phyloP scores from a whole-genome alignment of 2,329 filamentous ascomycete genomes.

The Fusarium sambucinum region DNA sequence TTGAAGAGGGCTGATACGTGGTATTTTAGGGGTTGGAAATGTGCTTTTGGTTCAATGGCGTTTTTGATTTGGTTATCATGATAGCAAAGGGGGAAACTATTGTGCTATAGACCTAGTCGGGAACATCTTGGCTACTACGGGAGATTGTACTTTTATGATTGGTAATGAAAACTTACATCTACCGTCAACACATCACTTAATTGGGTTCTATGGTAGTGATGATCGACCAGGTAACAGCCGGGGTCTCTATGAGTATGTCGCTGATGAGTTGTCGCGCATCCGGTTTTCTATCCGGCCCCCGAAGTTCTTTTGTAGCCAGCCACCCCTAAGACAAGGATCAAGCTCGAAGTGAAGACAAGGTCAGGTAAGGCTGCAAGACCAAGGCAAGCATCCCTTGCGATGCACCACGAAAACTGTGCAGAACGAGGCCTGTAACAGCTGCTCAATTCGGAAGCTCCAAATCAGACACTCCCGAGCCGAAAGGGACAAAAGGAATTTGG shows the following conservation, averaged over 20 bases:
- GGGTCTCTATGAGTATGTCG: not conserved
- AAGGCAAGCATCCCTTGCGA: conserved; percentile 15
- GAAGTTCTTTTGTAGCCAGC: conserved; percentile 10
- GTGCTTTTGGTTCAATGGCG: conserved; percentile 23
- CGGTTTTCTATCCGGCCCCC: conserved; percentile 28
- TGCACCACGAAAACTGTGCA: conserved; percentile 11
- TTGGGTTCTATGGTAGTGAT: not conserved
- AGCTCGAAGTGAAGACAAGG: not conserved
- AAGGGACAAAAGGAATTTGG: not conserved
- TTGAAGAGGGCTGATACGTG: conserved; percentile 35
- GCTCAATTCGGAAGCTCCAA: not conserved
- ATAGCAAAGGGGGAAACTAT: conserved; percentile 8
- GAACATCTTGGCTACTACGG: not conserved
- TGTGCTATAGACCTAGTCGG: conserved; percentile 13
- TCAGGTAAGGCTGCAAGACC: conserved; percentile 1
- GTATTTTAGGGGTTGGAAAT: not conserved
- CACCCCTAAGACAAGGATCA: conserved; percentile 20
- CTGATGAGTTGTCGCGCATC: conserved; percentile 36
- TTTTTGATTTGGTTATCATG: conserved; percentile 11
- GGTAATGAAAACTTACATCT: conserved; percentile 18
- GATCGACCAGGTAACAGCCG: not conserved
- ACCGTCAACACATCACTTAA: not conserved
- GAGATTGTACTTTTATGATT: conserved; percentile 20
- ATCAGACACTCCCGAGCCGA: conserved; percentile 10
- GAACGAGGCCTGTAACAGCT: conserved; percentile 13